Evolutionary conservation across 768 basidiomycete species (phyloP).

Genomic region (Boletus rufocinnamomeus): DNA sequence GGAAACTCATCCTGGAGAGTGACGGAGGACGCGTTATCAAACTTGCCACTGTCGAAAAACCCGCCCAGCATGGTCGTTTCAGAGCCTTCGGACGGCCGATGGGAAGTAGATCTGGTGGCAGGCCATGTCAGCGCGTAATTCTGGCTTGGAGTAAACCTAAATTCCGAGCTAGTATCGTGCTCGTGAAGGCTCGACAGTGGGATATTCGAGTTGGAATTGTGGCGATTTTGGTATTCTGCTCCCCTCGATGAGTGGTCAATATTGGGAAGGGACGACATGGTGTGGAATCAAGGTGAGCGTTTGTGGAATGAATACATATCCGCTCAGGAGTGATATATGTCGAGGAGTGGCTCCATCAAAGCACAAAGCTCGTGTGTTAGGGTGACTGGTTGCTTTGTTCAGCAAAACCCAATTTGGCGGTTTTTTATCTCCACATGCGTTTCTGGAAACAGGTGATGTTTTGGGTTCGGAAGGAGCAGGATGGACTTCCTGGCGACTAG

Average conservation of each 20-base stretch:
- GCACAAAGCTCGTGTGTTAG: conserved; percentile 20
- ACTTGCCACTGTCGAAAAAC: not conserved
- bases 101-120: conserved; percentile 5
- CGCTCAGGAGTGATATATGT: not conserved
- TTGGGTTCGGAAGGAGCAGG: no score
- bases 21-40: conserved; percentile 15
- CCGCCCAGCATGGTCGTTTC: not conserved
- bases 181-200: not conserved
- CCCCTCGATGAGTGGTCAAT: not conserved
- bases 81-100: conserved; percentile 5
- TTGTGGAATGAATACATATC: not conserved
- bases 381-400: conserved; percentile 17
- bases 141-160: not conserved
- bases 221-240: no score
- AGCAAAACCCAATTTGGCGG: not conserved
- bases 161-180: not conserved
- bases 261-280: conserved; percentile 9
- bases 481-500: not conserved
- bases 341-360: conserved; percentile 13
- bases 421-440: not conserved
- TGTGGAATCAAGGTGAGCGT: conserved; percentile 5
- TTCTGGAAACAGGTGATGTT: no score
- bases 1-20: conserved; percentile 13
- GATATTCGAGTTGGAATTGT: not conserved
- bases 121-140: not conserved